Evolutionary conservation across 1,284 basidiomycete species (phyloP), one percentile per base, ranked within the genome.

Genomic region (Ustilago nuda): DNA sequence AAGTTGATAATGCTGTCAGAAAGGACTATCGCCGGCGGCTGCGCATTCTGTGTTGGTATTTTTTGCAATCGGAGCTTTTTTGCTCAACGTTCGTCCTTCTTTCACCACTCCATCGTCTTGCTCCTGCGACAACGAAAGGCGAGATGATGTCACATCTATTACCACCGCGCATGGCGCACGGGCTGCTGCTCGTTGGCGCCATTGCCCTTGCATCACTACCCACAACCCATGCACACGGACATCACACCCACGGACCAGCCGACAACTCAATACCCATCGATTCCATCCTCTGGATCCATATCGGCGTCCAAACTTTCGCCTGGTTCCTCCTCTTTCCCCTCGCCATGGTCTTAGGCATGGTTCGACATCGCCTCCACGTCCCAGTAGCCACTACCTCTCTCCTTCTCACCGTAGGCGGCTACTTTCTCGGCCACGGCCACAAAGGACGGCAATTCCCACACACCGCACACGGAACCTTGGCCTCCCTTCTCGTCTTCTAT

Each of bases 311-410:
- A 55, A 61, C 73, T 1, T 57, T 76, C 27, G 66, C 81, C 8
- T 85, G 84, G 81, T 68, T 79, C 48, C 56, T 81, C 43, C 69
- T 85, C 36, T 84, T 84, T 48, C 82, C 84, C 2, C 66, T 85
- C 1, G 72, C 78, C 41, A 84, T 86, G 79, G 80, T 86, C 27
- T 76, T 86, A 3, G 85, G 85, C 46, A 62, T 86, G 45, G 76
- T 80, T 8, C 72, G 84, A 5, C 82, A 83, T 51, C 72, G 82
- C 17, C 67, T 84, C 2, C 85, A 86, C 56, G 84, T 83, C 0
- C 84, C 85, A 1, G 64, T 85, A 23, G 72, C 82, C 3, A 65
- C 68, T 32, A 57, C 71, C 17, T 77, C 83, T 8, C 62, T 85
- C 4, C 41, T 65, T 2, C 55, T 84, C 15, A 82, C 84, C 15